Evolutionary conservation across 768 basidiomycete species (phyloP), one percentile per base, ranked within the genome.

Genomic region (Aureoboletus auriporus): DNA sequence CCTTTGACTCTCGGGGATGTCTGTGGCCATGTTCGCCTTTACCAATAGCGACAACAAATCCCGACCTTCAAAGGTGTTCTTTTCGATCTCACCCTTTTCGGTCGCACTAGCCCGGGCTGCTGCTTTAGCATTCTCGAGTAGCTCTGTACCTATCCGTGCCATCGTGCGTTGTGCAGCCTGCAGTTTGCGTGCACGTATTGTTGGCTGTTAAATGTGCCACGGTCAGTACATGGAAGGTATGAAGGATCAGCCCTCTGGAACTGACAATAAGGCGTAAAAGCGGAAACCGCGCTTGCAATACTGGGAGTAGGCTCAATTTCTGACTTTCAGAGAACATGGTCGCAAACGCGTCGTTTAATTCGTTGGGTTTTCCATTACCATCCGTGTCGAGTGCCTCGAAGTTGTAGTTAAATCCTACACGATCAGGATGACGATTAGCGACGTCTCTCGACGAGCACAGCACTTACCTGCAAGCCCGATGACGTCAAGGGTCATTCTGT

Each of bases 21-120:
- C 82, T 0, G 73, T 76, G 1, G 80, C 75, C 68, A 82, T 75
- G 58, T 87, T 88, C 3, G 85, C 84, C 36, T 37, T 37, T 16
- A 37, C 36, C 17, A 37, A 14, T 9, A 37, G 17, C 16, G 36
- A 37, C 36, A 87, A 67, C 4, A 88, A 59, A 65, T 86, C 84
- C n/a, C 79, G 74, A n/a, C 70, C 70, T 1, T 54, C 54, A 6
- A 69, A 42, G 8, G 38, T 58, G 16, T 63, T 60, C 51, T 69
- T 64, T 66, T 71, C 61, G 10, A 69, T 67, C 33, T 59, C 64
- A 6, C 62, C 61, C 12, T 57, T 53, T 38, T 61, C 55, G 2
- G 49, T 58, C 9, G 56, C 58, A 30, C 50, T 29, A 13, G 51
- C 53, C 9, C 55, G 49, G 7, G 73, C 64, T 10, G 61, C 67